Evolutionary conservation across 2,329 filamentous ascomycete genomes (phyloP), one percentile per base, ranked within the genome.

Genomic region (Colletotrichum sp.): DNA sequence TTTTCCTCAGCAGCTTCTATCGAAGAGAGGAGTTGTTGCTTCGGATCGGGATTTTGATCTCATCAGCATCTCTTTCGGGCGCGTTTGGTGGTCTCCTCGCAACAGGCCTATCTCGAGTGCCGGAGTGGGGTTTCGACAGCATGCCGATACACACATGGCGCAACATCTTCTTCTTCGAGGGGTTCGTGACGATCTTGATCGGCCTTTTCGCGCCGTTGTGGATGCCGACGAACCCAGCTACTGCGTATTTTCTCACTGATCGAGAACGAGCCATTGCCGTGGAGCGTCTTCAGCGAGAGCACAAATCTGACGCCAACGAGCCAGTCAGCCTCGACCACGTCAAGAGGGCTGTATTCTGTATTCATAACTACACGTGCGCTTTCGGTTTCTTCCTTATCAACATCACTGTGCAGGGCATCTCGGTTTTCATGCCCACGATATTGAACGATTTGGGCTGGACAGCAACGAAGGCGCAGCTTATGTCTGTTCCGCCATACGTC

Each of bases 101-200:
- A 3, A 88, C 89, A 8, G 89, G 87, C 64, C 85, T 90, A 66
- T 85, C 85, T 70, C 84, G 80, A 8, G 88, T 92, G 60, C 90
- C 90, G 7, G 79, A 83, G 39, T 92, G 89, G 89, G 90, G 90
- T 1, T 80, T 84, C 8, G 82, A 81, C 0, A 76, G 82, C 3
- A 84, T 84, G 74, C 83, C 79, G 32, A 85, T 92, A 68, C 84
- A 88, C 77, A 88, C 86, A 0, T 91, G 89, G 89, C 86, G 88
- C 75, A 90, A 90, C 81, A 93, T 93, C 78, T 92, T 92, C 84
- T 91, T 92, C 83, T 92, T 93, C 75, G 91, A 92, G 80, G 91
- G 91, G 1, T 80, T 91, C 57, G 79, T 91, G 76, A 92, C 90
- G 12, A 81, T 88, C 27, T 74, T 89, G 57, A 79, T 89, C 15